Base-by-base conservation (phyloP, 2,329 filamentous ascomycete genomes). In the Ophiobolus disseminans region DNA sequence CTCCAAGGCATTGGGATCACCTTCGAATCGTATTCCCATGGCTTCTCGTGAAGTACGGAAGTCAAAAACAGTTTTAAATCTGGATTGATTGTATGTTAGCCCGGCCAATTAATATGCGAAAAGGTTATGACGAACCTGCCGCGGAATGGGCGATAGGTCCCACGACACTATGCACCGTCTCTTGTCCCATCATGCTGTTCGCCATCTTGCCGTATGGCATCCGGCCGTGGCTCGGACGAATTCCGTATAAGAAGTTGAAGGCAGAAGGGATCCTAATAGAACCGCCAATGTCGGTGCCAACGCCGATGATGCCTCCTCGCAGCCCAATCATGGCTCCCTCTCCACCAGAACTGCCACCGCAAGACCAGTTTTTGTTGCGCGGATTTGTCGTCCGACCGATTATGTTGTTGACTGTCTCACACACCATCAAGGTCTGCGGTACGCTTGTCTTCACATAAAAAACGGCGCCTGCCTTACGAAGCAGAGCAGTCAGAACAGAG, bases 1-100 rank as follows among this genome's bases (percentile, higher is more conserved):
- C 45, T 32, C 79, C 85, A 89, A 0, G 86, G 86, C 3, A 89
- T 73, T 13, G 86, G 82, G 20, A 83, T 66, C 0, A 85, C 83
- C 1, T 83, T 73, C 0, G 86, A 85, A 65, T 89, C 86, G 51
- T 80, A 72, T 3, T 82, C 67, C 86, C 86, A 89, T 0, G 86
- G 86, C 45, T 82, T 55, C 22, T 77, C 78, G 13, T 72, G 75
- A 2, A 89, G 69, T 1, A 88, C 63, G 0, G 78, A 70, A 49
- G 81, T 77, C 2, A 84, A 74, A 2, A 85, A 58, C 2, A 88
- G 66, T 34, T 76, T 78, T 22, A 88, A 57, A 0, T 34, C 28
- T 43, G 22, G 10, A 11, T 37, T 20, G 34, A 8, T 8, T 13
- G 16, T 8, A 3, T 13, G 16, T 35, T 14, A 35, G 17, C 17